Evolutionary conservation across 371 early-diverging fungal species (phyloP).

Genomic region (Mortierella sp.): DNA sequence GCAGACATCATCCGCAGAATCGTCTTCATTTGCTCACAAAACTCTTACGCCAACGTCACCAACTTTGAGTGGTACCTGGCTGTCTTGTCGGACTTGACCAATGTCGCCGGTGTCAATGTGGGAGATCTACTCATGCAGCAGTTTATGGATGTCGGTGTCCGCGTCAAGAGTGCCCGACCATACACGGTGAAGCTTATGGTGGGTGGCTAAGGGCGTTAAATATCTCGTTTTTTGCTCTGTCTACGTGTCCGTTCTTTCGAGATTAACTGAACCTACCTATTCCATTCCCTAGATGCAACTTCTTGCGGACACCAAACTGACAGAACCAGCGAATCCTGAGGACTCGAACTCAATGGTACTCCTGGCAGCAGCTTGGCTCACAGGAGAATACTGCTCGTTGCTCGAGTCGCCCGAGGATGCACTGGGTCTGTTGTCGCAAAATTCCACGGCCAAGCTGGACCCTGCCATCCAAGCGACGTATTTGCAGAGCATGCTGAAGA

Average conservation of each 20-base stretch:
- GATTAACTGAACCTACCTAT: not conserved
- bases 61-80: conserved; percentile 97
- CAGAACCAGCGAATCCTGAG: conserved; percentile 70
- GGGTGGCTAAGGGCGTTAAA: too few relatives aligned
- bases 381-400: conserved; percentile 87
- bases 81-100: conserved; percentile 80
- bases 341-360: conserved; percentile 82
- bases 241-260: too few relatives aligned
- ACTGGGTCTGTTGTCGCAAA: conserved; percentile 66
- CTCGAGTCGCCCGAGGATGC: conserved; percentile 60
- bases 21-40: conserved; percentile 82
- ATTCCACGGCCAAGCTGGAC: conserved; percentile 66
- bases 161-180: conserved; percentile 86
- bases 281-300: conserved; percentile 58
- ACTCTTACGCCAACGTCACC: conserved; percentile 85
- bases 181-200: conserved; percentile 84
- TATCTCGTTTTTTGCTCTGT: not conserved
- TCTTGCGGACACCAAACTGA: conserved; percentile 68
- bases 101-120: conserved; percentile 79
- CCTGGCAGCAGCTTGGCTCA: conserved; percentile 90
- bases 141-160: conserved; percentile 89
- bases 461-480: conserved; percentile 77
- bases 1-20: conserved; percentile 84
- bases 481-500: conserved; percentile 80
- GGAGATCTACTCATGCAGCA: conserved; percentile 77